These are phyloP conservation scores for Umbelopsis sp. DNA, from an alignment of 192 early-diverging fungal species.

Conservation along the genomic window DNA sequence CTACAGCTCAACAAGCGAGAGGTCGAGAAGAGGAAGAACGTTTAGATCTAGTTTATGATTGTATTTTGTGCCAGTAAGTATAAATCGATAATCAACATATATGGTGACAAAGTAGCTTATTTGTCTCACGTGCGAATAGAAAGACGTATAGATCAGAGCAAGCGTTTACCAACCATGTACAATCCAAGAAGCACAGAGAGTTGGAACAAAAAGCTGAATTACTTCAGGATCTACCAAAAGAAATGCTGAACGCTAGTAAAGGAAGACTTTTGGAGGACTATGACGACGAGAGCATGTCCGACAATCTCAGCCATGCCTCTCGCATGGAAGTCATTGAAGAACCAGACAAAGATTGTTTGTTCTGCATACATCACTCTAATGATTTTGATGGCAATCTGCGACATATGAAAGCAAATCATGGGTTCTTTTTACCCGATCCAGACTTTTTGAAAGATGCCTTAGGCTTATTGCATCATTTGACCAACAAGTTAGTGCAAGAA, in stretches of 20 bases:
- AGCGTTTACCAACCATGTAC: constrained; percentile 86
- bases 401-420: constrained; percentile 90
- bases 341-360: constrained; percentile 78
- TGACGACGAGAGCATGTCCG: constrained; percentile 3
- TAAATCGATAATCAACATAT: background rate
- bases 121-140: background rate
- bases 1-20: constrained; percentile 65
- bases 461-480: constrained; percentile 88
- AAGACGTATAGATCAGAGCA: constrained; percentile 67
- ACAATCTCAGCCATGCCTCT: constrained; percentile 6
- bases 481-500: constrained; percentile 88
- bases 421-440: constrained; percentile 95
- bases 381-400: constrained; percentile 75
- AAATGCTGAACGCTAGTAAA: background rate
- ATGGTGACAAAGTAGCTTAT: background rate
- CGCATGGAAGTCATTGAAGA: constrained; percentile 4
- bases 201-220: constrained; percentile 48
- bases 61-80: constrained; percentile 54
- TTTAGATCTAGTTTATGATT: constrained; percentile 47
- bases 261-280: background rate
- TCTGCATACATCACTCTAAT: constrained; percentile 72
- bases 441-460: constrained; percentile 88
- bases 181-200: constrained; percentile 94
- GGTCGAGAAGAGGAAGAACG: constrained; percentile 47
- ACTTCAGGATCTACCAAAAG: background rate